phyloP scores from a whole-genome alignment of 164 flowering plant genomes.

The Kingdonia uniflora region DNA sequence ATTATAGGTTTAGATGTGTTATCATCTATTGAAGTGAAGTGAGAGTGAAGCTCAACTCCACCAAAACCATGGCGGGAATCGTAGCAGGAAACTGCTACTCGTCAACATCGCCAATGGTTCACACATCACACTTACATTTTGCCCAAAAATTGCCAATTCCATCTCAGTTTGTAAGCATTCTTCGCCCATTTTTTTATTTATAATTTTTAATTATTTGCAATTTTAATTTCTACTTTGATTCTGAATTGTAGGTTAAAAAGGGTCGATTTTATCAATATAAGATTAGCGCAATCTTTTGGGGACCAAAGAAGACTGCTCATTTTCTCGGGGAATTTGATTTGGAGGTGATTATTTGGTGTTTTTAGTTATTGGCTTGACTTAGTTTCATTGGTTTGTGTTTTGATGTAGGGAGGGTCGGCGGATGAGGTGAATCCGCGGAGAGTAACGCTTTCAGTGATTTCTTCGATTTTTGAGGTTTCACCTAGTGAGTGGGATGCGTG shows the following conservation, averaged over 20 bases:
- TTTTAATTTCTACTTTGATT: too few relatives aligned
- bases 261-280: slow-evolving; percentile 17
- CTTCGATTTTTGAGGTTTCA: slow-evolving; percentile 69
- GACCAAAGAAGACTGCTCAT: slow-evolving; percentile 32
- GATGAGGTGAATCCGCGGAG: slow-evolving; percentile 24
- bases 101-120: background rate
- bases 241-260: slow-evolving; percentile 3
- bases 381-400: slow-evolving; percentile 7
- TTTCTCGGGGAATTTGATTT: slow-evolving; percentile 44
- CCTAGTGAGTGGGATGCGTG: slow-evolving; percentile 83
- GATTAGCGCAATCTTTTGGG: slow-evolving; percentile 70
- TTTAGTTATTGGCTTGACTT: background rate
- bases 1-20: too few relatives aligned
- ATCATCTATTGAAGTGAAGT: too few relatives aligned
- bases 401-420: slow-evolving; percentile 21
- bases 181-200: background rate
- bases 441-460: slow-evolving; percentile 51
- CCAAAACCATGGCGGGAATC: slow-evolving; percentile 2
- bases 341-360: slow-evolving; percentile 26
- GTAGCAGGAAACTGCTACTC: slow-evolving; percentile 8
- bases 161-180: slow-evolving; percentile 5
- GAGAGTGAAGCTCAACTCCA: background rate
- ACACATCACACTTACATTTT: background rate
- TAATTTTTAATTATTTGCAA: background rate
- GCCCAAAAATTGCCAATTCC: background rate